Percentiles rank a stretch among this genome's conserved stretches.
Conservation (phyloP, 78 protist genomes). For the Fonticula alba region DNA sequence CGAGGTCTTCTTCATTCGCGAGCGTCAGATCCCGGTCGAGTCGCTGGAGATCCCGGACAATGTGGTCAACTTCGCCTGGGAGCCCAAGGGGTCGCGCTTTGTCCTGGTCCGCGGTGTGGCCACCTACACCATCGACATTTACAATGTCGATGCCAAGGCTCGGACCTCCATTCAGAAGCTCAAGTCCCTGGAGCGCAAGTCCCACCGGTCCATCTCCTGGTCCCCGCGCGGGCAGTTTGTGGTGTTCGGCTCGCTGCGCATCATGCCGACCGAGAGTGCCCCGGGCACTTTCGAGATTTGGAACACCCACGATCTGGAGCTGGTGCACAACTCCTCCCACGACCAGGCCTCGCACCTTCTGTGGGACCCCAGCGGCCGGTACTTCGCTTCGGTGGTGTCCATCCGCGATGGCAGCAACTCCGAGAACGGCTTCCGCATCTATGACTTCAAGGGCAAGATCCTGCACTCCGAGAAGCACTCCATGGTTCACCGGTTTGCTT, state of each 20-base stretch:
- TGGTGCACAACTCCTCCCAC: constrained; percentile 21
- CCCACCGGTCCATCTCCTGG: neutral
- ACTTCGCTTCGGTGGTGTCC: constrained; percentile 8
- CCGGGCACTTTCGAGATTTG: too few relatives aligned
- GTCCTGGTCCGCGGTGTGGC: neutral
- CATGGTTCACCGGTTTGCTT: constrained; percentile 20
- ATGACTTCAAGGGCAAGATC: constrained; percentile 17
- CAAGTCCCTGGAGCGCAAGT: neutral
- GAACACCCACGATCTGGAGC: constrained; percentile 5
- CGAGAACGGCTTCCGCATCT: constrained; percentile 39
- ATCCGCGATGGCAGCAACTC: neutral
- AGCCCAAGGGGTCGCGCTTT: constrained; percentile 13
- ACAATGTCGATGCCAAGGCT: neutral
- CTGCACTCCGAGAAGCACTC: neutral
- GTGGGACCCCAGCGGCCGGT: constrained; percentile 53
- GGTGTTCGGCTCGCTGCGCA: neutral
- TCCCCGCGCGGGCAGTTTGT: neutral
- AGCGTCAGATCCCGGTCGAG: constrained; percentile 11
- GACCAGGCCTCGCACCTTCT: constrained; percentile 11
- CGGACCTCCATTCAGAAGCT: neutral
- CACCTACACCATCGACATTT: neutral
- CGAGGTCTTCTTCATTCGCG: constrained; percentile 27
- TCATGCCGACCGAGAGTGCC: too few relatives aligned
- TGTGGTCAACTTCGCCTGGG: constrained; percentile 3
- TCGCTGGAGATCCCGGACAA: neutral